phyloP scores from a whole-genome alignment of 768 basidiomycete species.

The Trametes coccinea region DNA sequence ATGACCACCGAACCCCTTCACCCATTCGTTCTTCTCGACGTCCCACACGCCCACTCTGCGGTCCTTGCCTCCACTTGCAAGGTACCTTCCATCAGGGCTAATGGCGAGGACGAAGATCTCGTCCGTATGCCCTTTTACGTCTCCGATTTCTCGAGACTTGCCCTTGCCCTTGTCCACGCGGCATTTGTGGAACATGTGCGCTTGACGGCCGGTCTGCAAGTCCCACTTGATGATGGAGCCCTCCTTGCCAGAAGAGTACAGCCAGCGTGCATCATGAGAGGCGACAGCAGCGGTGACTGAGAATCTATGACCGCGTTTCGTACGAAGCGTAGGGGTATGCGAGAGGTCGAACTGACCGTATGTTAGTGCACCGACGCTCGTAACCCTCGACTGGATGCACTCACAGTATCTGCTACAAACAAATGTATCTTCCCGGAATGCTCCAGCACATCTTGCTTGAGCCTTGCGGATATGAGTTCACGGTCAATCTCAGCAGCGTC shows the following conservation, averaged over 20 bases:
- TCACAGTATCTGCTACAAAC: slow-evolving; percentile 73
- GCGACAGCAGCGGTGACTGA: slow-evolving; percentile 82
- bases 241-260: slow-evolving; percentile 93
- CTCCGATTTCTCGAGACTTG: slow-evolving; percentile 61
- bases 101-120: slow-evolving; percentile 83
- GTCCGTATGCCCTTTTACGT: slow-evolving; percentile 77
- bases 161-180: slow-evolving; percentile 44
- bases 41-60: slow-evolving; percentile 86
- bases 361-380: background rate
- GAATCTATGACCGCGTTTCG: slow-evolving; percentile 67
- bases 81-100: slow-evolving; percentile 79
- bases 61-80: slow-evolving; percentile 89
- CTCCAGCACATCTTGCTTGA: slow-evolving; percentile 91
- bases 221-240: slow-evolving; percentile 89
- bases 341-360: slow-evolving; percentile 56
- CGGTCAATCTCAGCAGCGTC: slow-evolving; percentile 96
- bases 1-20: slow-evolving; percentile 79
- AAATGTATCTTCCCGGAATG: slow-evolving; percentile 86
- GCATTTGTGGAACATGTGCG: slow-evolving; percentile 60
- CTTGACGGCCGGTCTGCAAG: slow-evolving; percentile 60
- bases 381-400: slow-evolving; percentile 26
- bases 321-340: slow-evolving; percentile 54
- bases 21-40: slow-evolving; percentile 69
- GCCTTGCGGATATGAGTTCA: slow-evolving; percentile 85
- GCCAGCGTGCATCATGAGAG: slow-evolving; percentile 65